Evolutionary conservation across 192 early-diverging fungal genomes (phyloP).

Genomic region (Chytriomyces confervae): DNA sequence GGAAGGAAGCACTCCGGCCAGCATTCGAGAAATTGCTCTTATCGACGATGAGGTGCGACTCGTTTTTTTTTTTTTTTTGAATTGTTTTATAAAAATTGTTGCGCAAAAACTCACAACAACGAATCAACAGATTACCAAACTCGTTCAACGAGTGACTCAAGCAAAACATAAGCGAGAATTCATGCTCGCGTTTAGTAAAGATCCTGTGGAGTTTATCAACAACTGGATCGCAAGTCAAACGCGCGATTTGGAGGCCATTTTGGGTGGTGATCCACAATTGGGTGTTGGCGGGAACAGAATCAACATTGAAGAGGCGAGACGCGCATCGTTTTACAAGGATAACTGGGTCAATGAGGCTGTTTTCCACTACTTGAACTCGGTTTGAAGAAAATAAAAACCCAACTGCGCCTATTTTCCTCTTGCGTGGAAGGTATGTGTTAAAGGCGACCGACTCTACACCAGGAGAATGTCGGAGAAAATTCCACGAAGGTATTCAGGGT

Average conservation of each 20-base stretch:
- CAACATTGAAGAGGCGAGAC: slow-evolving; percentile 76
- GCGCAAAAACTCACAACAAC: not conserved
- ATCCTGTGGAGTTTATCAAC: slow-evolving; percentile 89
- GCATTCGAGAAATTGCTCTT: slow-evolving; percentile 44
- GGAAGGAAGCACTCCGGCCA: slow-evolving; percentile 26
- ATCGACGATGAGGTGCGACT: slow-evolving; percentile 56
- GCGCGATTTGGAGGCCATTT: slow-evolving; percentile 83
- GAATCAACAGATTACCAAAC: slow-evolving; percentile 66
- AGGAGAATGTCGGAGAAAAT: no score
- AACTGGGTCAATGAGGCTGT: slow-evolving; percentile 86
- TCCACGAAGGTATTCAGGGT: no score
- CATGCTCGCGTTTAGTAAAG: slow-evolving; percentile 81
- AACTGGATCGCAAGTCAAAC: slow-evolving; percentile 93
- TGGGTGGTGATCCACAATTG: slow-evolving; percentile 62
- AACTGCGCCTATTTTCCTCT: no score
- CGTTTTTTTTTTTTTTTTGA: slow-evolving; percentile 3
- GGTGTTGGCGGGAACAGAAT: slow-evolving; percentile 49
- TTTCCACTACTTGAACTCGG: slow-evolving; percentile 77
- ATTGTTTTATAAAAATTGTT: not conserved
- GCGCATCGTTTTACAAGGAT: slow-evolving; percentile 76
- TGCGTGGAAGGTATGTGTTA: no score
- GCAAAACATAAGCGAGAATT: slow-evolving; percentile 92
- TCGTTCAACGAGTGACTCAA: slow-evolving; percentile 84
- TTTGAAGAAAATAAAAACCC: not conserved
- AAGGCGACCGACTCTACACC: no score